Conservation (phyloP, 2,329 filamentous ascomycete genomes). For the Chrysoporthe deuterocubensis region DNA sequence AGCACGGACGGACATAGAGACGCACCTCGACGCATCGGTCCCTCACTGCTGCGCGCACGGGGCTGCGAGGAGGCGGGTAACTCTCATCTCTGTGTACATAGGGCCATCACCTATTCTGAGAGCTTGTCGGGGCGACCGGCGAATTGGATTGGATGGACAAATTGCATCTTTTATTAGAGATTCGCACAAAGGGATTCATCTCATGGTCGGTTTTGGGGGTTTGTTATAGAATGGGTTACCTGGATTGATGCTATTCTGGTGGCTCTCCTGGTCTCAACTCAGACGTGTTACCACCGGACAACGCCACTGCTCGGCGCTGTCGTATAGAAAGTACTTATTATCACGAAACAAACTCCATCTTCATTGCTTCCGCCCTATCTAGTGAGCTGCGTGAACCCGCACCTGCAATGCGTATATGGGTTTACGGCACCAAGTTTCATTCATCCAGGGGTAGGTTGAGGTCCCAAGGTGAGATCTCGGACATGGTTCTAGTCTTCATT, state of each 20-base stretch:
- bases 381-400: not conserved
- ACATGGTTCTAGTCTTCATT: not conserved
- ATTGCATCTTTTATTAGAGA: constrained; percentile 22
- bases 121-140: not conserved
- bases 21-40: not conserved
- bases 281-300: not conserved
- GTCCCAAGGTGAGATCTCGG: too few species aligned
- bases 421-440: not conserved
- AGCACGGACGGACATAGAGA: constrained; percentile 69
- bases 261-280: not conserved
- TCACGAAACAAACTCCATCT: not conserved
- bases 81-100: not conserved
- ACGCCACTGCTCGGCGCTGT: not conserved
- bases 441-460: not conserved
- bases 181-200: not conserved
- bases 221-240: constrained; percentile 17
- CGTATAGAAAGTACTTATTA: not conserved
- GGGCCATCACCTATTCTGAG: not conserved
- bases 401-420: too few species aligned
- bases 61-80: not conserved
- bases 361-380: not conserved
- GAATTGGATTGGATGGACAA: not conserved
- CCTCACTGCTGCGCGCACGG: not conserved
- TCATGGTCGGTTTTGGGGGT: not conserved
- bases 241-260: constrained; percentile 14